Percentiles rank a stretch among this genome's conserved stretches.
These are phyloP conservation scores for Liquidambar formosana DNA, from an alignment of 164 flowering plant genomes.

Conservation along the genomic window DNA sequence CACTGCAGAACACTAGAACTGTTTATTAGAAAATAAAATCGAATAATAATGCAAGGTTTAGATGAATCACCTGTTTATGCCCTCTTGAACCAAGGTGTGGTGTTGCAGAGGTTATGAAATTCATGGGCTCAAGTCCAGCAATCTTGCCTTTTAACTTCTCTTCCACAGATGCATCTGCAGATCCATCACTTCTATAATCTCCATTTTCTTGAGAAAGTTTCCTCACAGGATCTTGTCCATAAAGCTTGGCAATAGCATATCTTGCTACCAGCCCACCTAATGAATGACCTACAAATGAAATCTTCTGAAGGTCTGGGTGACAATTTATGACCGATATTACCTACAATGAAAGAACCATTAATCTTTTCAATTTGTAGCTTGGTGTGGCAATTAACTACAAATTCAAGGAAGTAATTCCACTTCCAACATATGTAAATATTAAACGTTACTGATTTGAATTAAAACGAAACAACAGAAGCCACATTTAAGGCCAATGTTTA, in stretches of 20 bases:
- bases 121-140: constrained; percentile 84
- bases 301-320: constrained; percentile 66
- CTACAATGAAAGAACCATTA: constrained; percentile 44
- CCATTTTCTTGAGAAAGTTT: constrained; percentile 36
- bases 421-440: not conserved
- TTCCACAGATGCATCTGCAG: constrained; percentile 21
- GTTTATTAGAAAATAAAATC: not conserved
- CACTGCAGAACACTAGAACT: not conserved
- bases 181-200: constrained; percentile 21
- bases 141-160: constrained; percentile 51
- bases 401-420: not conserved
- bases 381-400: not conserved
- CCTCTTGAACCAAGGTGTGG: constrained; percentile 94
- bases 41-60: not conserved
- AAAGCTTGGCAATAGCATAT: constrained; percentile 87
- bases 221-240: constrained; percentile 25
- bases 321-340: constrained; percentile 55
- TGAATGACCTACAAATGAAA: constrained; percentile 90
- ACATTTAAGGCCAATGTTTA: not conserved
- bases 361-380: not conserved
- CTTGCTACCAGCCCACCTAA: constrained; percentile 89
- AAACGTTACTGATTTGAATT: not conserved
- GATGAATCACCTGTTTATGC: constrained; percentile 68
- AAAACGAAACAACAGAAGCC: not conserved
- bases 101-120: constrained; percentile 82